Percentiles rank a stretch among this genome's conserved stretches.
Evolutionary conservation across 148 eudicot genomes (phyloP).

Genomic region (Amaranthus hypochondriacus): DNA sequence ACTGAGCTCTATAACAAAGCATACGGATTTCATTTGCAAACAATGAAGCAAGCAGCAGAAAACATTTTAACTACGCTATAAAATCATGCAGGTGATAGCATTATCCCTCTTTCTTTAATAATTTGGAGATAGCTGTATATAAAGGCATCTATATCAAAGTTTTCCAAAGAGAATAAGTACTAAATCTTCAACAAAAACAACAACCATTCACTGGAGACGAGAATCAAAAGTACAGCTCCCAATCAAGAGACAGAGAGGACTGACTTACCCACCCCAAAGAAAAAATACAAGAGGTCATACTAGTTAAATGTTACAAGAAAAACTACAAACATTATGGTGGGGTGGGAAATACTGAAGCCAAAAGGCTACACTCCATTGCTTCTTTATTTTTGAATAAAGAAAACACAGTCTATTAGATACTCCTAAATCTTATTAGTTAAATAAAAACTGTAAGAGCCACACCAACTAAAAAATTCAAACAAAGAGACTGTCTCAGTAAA

Average conservation of each 20-base stretch:
- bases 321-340: background rate
- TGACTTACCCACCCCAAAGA: background rate
- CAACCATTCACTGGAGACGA: background rate
- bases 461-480: background rate
- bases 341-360: background rate
- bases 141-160: background rate
- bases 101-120: background rate
- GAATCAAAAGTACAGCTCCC: background rate
- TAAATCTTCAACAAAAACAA: background rate
- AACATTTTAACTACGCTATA: too few relatives aligned
- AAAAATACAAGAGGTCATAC: too few relatives aligned
- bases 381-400: background rate
- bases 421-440: background rate
- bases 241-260: background rate
- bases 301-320: too few relatives aligned
- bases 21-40: too few relatives aligned
- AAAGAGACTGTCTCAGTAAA: background rate
- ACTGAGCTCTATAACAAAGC: too few relatives aligned
- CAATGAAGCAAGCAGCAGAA: too few relatives aligned
- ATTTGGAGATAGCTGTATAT: background rate
- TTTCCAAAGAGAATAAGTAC: background rate
- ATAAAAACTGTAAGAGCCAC: background rate
- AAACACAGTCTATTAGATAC: background rate
- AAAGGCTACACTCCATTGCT: background rate
- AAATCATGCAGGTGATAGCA: background rate